Conservation (phyloP, 345 rosid species). For the Rhodamnia rubescens region DNA sequence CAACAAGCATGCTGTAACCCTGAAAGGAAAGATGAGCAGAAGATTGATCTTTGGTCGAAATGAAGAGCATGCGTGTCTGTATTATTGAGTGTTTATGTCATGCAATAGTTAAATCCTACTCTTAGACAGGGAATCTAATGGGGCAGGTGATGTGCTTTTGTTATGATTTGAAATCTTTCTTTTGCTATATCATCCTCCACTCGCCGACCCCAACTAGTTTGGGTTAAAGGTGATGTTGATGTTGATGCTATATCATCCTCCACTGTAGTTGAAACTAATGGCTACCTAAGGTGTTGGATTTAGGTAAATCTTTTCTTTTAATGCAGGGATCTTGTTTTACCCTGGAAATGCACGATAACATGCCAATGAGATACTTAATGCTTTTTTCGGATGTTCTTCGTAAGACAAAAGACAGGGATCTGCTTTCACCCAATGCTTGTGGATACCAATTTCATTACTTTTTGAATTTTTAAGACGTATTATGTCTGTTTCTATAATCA, state of each 20-base stretch:
- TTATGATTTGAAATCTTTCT: neutral
- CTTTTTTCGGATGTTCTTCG: neutral
- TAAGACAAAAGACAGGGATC: neutral
- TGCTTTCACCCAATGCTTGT: neutral
- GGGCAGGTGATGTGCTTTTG: neutral
- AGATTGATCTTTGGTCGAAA: neutral
- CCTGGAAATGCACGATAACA: neutral
- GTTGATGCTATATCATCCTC: neutral
- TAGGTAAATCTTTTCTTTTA: neutral
- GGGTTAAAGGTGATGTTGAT: too few relatives aligned
- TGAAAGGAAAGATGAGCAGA: neutral
- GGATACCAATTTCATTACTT: neutral
- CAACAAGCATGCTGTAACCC: neutral
- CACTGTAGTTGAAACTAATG: neutral
- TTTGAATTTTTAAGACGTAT: neutral
- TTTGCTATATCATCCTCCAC: neutral
- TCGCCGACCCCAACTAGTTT: too few relatives aligned
- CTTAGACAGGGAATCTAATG: neutral
- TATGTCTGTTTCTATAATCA: neutral
- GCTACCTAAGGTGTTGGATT: neutral
- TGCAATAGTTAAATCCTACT: neutral
- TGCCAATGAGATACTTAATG: neutral
- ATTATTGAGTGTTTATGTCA: neutral
- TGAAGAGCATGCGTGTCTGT: neutral
- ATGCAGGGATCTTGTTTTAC: neutral